A percentile compares a stretch with the other conserved stretches of the same genome.
phyloP scores from a whole-genome alignment of 2,329 filamentous ascomycete species.

The Pseudopyrenochaeta lycopersici region DNA sequence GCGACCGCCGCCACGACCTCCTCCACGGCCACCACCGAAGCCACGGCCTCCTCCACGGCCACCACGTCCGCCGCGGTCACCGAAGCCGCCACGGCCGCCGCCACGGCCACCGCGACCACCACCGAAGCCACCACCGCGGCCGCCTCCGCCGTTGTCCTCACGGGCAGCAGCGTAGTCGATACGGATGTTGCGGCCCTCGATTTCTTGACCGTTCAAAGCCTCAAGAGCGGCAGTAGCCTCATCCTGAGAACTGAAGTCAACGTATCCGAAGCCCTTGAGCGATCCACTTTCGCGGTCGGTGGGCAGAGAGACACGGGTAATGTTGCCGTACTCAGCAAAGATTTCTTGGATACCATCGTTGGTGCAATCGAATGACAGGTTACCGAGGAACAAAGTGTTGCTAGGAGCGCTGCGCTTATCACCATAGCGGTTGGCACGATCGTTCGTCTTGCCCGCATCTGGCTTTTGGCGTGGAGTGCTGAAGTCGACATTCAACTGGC shows the following conservation, averaged over 20 bases:
- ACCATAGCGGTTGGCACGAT: slow-evolving; percentile 74
- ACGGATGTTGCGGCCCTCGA: slow-evolving; percentile 77
- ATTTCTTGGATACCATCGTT: slow-evolving; percentile 78
- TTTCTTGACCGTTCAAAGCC: slow-evolving; percentile 73
- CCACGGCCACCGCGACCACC: slow-evolving; percentile 59
- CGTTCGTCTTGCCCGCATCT: slow-evolving; percentile 56
- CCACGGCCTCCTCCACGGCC: slow-evolving; percentile 58
- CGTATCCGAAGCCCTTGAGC: slow-evolving; percentile 93
- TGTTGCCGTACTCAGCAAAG: slow-evolving; percentile 75
- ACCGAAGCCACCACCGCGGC: slow-evolving; percentile 62
- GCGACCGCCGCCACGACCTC: slow-evolving; percentile 59
- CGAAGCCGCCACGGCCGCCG: slow-evolving; percentile 58
- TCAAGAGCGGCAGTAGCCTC: slow-evolving; percentile 81
- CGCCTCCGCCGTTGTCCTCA: slow-evolving; percentile 64
- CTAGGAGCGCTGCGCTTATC: slow-evolving; percentile 81
- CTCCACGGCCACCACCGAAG: slow-evolving; percentile 56
- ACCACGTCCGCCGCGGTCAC: slow-evolving; percentile 61
- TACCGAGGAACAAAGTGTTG: slow-evolving; percentile 90
- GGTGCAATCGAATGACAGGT: slow-evolving; percentile 84
- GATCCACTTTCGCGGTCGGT: slow-evolving; percentile 86
- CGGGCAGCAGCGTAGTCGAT: slow-evolving; percentile 82
- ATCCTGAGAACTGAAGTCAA: slow-evolving; percentile 82
- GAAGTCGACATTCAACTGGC: slow-evolving; percentile 80
- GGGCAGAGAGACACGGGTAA: slow-evolving; percentile 84
- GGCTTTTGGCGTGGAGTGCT: slow-evolving; percentile 71